phyloP scores from a whole-genome alignment of 495 filamentous ascomycete species.

The Chaetomium tenue region DNA sequence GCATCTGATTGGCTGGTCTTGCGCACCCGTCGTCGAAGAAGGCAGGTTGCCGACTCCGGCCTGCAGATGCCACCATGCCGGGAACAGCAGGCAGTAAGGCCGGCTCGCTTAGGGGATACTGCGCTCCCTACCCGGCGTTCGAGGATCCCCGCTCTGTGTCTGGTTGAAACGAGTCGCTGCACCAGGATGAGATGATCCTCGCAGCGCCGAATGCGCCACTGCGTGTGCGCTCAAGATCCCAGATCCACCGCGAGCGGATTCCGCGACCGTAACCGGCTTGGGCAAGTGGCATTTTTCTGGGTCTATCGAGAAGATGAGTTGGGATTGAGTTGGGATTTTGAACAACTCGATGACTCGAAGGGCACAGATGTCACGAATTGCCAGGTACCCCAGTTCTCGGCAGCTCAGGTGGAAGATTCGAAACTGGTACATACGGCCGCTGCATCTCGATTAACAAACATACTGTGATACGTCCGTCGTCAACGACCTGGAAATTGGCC shows the following conservation, averaged over 20 bases:
- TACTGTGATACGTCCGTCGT: too few relatives aligned
- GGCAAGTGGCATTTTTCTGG: background rate
- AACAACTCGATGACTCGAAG: background rate
- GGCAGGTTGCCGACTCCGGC: conserved; percentile 20
- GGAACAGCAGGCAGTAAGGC: conserved; percentile 25
- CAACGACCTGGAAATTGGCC: too few relatives aligned
- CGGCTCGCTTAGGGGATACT: background rate
- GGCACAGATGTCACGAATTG: background rate
- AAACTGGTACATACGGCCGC: too few relatives aligned
- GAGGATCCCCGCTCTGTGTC: background rate
- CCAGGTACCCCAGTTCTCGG: too few relatives aligned
- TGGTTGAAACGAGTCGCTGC: background rate
- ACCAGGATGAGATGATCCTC: conserved; percentile 2
- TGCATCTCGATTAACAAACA: too few relatives aligned
- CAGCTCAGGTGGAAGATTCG: background rate
- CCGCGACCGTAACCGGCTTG: conserved; percentile 1
- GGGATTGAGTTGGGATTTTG: background rate
- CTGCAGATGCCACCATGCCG: conserved; percentile 24
- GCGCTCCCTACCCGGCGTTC: too few relatives aligned
- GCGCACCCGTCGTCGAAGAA: conserved; percentile 12
- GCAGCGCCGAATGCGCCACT: background rate
- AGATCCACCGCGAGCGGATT: conserved; percentile 10
- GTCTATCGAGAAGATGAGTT: background rate
- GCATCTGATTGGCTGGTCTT: conserved; percentile 13
- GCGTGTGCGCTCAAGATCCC: background rate